phyloP scores from a whole-genome alignment of 1,139 yeast genomes.

The Tardiomyces depauwii region DNA sequence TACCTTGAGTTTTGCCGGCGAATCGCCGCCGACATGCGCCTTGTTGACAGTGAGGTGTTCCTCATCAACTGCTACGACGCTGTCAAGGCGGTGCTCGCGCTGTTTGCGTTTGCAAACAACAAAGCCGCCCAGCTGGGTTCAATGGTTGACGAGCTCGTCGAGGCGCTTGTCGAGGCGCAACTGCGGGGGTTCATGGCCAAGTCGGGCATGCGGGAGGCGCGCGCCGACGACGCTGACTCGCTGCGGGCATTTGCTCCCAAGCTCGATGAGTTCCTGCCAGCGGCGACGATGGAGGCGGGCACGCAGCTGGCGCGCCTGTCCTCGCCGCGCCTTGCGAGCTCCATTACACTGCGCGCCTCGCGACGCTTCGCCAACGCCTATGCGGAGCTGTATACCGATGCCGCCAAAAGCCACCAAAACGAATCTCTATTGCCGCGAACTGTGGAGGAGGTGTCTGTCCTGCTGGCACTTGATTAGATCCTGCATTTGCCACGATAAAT shows the following conservation, averaged over 20 bases:
- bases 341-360: slow-evolving; percentile 21
- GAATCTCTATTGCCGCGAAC: slow-evolving; percentile 20
- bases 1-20: slow-evolving; percentile 24
- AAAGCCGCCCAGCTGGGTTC: slow-evolving; percentile 23
- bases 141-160: slow-evolving; percentile 19
- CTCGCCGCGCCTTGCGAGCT: slow-evolving; percentile 22
- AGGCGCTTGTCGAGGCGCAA: slow-evolving; percentile 21
- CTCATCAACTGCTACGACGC: slow-evolving; percentile 28
- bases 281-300: slow-evolving; percentile 24
- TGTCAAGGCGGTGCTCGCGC: slow-evolving; percentile 19
- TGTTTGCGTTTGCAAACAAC: slow-evolving; percentile 20
- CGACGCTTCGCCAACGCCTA: slow-evolving; percentile 19
- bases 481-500: too few species aligned
- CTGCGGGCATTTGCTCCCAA: slow-evolving; percentile 3
- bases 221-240: neutral
- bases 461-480: slow-evolving; percentile 9
- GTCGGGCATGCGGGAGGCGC: slow-evolving; percentile 16
- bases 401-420: slow-evolving; percentile 10
- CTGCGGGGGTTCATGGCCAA: slow-evolving; percentile 15
- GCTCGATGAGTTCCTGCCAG: slow-evolving; percentile 26
- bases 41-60: slow-evolving; percentile 19
- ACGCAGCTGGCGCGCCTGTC: slow-evolving; percentile 17
- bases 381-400: slow-evolving; percentile 14
- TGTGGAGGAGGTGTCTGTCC: slow-evolving; percentile 21
- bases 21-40: slow-evolving; percentile 16